These are phyloP conservation scores for Porcisia hertigi DNA, from an alignment of 208 protist genomes.

Conservation along the genomic window DNA sequence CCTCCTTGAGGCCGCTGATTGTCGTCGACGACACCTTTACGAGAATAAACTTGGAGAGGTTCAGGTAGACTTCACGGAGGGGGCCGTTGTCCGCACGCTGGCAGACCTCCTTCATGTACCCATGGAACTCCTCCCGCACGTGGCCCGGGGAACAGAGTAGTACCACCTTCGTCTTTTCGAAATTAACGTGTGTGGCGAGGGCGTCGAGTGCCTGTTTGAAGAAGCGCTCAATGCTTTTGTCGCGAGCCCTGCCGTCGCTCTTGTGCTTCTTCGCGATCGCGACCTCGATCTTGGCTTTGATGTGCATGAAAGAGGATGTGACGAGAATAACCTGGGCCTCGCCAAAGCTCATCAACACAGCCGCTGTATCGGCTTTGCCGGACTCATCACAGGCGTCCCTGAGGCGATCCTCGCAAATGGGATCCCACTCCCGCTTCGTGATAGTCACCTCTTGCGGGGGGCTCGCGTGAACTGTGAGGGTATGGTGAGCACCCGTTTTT, in stretches of 20 bases:
- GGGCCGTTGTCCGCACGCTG: conserved; percentile 55
- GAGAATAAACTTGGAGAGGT: conserved; percentile 92
- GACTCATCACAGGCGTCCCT: conserved; percentile 78
- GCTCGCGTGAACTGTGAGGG: conserved; percentile 90
- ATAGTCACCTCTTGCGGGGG: conserved; percentile 90
- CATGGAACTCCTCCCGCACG: conserved; percentile 88
- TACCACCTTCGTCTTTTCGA: conserved; percentile 94
- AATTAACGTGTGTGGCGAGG: conserved; percentile 89
- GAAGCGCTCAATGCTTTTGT: conserved; percentile 93
- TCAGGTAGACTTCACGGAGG: conserved; percentile 67
- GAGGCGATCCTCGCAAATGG: conserved; percentile 51
- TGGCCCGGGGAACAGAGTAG: conserved; percentile 95
- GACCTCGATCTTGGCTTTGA: conserved; percentile 89
- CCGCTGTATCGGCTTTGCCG: conserved; percentile 87
- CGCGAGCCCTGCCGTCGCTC: conserved; percentile 73
- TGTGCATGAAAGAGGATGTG: conserved; percentile 91
- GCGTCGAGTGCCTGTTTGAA: conserved; percentile 92
- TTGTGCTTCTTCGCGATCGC: conserved; percentile 88
- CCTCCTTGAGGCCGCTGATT: conserved; percentile 84
- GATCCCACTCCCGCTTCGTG: conserved; percentile 93
- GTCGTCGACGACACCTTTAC: conserved; percentile 90
- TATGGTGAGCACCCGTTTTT: conserved; percentile 93
- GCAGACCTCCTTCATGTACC: conserved; percentile 50
- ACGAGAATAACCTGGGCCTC: conserved; percentile 93
- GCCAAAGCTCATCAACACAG: conserved; percentile 96